Evolutionary conservation across 306 rosid species (phyloP), one percentile per base, ranked within the genome.

Genomic region (Spatholobus suberectus): DNA sequence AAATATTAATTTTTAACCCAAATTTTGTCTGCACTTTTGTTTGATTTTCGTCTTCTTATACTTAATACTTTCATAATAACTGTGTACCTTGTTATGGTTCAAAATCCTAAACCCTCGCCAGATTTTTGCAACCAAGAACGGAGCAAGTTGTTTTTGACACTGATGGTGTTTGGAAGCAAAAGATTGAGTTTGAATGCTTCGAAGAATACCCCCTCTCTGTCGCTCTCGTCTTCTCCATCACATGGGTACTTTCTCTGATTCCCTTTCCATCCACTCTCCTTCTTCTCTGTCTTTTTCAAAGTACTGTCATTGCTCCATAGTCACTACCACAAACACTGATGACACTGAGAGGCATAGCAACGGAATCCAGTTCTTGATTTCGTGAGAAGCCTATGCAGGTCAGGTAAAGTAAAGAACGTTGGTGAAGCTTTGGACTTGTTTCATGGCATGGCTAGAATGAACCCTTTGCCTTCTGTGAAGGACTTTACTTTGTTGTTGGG

Each of bases 391-490:
- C 80, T 34, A 0, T 86, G 87, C 18, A 52, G 52, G 20, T 41
- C 76, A n/a, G 74, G 85, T 75, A 23, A 80, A 54, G 13, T 86
- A 1, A 70, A 47, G 0, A 83, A 70, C 5, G 1, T 80, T 34
- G 44, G 63, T 80, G 1, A 73, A 52, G 87, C 87, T 54, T 26
- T 86, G 65, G 27, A 83, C 23, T 47, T 83, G 35, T 86, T 83
- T 51, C 67, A 75, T 57, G 4, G 4, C 1, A 74, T 86, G 88
- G 63, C 86, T 76, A 61, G 0, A 52, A 62, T 78, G 78, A 77
- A 52, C 24, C 88, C 86, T 67, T 40, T 88, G 70, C 91, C 89
- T 17, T 81, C 81, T 17, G 82, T 86, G 49, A 1, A 41, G 34
- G 78, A 82, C 57, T 89, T 84, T 38, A 86, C 83, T 75, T 65